Base-by-base conservation (phyloP, 371 early-diverging fungal species). In the Parasitella parasitica region DNA sequence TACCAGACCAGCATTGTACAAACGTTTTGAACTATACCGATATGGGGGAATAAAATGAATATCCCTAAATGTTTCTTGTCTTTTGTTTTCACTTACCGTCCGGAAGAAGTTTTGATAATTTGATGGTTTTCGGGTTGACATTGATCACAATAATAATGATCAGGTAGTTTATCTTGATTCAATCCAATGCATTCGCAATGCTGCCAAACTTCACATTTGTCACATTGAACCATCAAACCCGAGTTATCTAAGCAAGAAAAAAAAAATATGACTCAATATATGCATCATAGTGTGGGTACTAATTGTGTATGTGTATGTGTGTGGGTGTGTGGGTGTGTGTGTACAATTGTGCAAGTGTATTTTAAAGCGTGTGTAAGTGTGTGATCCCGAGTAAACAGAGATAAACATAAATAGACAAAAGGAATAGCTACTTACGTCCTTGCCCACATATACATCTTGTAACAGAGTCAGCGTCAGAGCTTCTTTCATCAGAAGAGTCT, bases 161-260 rank as follows among this genome's bases (percentile, higher is more conserved):
- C 89, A 9, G 95, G 94, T 28, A 89, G 76, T 48, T 87, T 84
- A 60, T 87, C 84, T 52, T 84, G 77, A 8, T 83, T 76, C 39
- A 80, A 54, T 16, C 92, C 91, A 62, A 95, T 89, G 69, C 95
- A 95, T 27, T 87, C 84, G 62, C 90, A 89, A 70, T 95, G 95
- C 72, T 95, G 95, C 95, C 95, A 95, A 11, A 93, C 93, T 64
- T 88, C 84, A 70, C 95, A 95, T 13, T 83, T 81, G 60, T 95
- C 94, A 76, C 95, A 95, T 73, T 93, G 91, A 30, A 95, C 91
- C 94, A 94, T 94, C 38, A 89, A 70, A 38, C 91, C 94, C 11
- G 84, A 80, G 69, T 87, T 87, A 67, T 91, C 88, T 85, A 48
- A 15, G 27, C 1, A 27, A 11, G 16, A 18, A 43, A 24, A 24